Conservation (phyloP, 1,284 basidiomycete genomes). For the Ustilago crameri region DNA sequence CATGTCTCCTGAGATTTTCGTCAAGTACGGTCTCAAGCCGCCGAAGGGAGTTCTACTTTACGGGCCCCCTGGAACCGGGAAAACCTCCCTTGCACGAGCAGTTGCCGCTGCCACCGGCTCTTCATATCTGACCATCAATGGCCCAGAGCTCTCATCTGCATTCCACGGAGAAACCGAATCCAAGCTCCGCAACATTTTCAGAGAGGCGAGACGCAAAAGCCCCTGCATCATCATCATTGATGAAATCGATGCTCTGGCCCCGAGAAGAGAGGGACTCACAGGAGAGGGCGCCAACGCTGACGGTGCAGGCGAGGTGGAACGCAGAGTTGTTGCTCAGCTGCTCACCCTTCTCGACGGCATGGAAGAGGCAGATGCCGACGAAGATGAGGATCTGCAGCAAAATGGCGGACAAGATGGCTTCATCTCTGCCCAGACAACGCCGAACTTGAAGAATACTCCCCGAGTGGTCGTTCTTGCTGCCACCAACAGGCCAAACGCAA, state of each 20-base stretch:
- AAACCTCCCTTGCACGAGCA: conserved; percentile 65
- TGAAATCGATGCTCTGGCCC: conserved; percentile 95
- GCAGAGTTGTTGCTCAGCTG: conserved; percentile 92
- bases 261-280: conserved; percentile 83
- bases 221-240: conserved; percentile 91
- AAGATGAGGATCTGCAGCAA: conserved; percentile 17
- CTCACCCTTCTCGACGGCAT: conserved; percentile 96
- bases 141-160: conserved; percentile 90
- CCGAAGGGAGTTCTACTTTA: conserved; percentile 66
- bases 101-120: conserved; percentile 60
- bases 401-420: conserved; percentile 66
- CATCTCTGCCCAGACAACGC: neutral
- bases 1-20: conserved; percentile 87
- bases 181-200: conserved; percentile 87
- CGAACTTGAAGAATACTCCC: neutral
- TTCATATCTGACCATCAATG: conserved; percentile 76
- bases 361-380: conserved; percentile 59
- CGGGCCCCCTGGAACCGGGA: conserved; percentile 68
- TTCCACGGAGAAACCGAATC: conserved; percentile 98
- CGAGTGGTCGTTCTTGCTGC: conserved; percentile 95
- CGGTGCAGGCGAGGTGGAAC: conserved; percentile 82
- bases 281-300: conserved; percentile 75
- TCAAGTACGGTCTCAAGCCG: conserved; percentile 76
- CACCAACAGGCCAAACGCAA: conserved; percentile 95
- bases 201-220: conserved; percentile 80